These are phyloP conservation scores for Diaporthe caulivora DNA, from an alignment of 2,329 filamentous ascomycete species.

Conservation along the genomic window DNA sequence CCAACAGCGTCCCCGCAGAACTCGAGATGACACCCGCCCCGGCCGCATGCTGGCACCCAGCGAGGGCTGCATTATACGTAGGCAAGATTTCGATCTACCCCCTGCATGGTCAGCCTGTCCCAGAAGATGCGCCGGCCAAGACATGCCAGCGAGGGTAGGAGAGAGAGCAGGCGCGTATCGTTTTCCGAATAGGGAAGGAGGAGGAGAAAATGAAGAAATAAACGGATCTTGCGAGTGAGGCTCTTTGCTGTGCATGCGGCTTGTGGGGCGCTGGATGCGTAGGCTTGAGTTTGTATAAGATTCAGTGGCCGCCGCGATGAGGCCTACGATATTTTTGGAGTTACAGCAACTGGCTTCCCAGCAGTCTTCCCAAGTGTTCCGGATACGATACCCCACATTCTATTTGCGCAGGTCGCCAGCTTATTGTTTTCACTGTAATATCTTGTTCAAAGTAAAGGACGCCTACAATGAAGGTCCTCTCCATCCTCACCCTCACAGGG, in stretches of 20 bases:
- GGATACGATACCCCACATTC: slow-evolving; percentile 11
- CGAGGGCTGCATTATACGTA: not conserved
- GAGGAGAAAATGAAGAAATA: slow-evolving; percentile 35
- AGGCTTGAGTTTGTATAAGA: slow-evolving; percentile 21
- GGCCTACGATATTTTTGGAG: not conserved
- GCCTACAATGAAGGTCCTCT: slow-evolving; percentile 1
- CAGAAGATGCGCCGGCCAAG: slow-evolving; percentile 16
- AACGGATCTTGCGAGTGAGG: not conserved
- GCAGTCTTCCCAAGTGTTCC: not conserved
- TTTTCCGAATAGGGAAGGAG: slow-evolving; percentile 27
- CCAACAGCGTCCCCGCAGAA: not conserved
- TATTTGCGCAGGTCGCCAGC: slow-evolving; percentile 29
- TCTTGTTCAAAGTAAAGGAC: not conserved
- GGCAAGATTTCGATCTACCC: slow-evolving; percentile 6
- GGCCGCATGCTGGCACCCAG: slow-evolving; percentile 1
- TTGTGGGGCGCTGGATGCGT: not conserved
- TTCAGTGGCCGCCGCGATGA: slow-evolving; percentile 2
- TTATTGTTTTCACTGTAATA: not conserved
- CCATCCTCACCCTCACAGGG: slow-evolving; percentile 14
- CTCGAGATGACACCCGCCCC: slow-evolving; percentile 23
- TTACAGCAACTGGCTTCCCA: not conserved
- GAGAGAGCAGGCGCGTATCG: not conserved
- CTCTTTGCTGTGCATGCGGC: not conserved
- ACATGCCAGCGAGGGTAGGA: slow-evolving; percentile 1
- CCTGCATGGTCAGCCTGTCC: slow-evolving; percentile 7